Evolutionary conservation across 352 stramenopile genomes (phyloP), one percentile per base, ranked within the genome.

Genomic region (Pythium volutum): DNA sequence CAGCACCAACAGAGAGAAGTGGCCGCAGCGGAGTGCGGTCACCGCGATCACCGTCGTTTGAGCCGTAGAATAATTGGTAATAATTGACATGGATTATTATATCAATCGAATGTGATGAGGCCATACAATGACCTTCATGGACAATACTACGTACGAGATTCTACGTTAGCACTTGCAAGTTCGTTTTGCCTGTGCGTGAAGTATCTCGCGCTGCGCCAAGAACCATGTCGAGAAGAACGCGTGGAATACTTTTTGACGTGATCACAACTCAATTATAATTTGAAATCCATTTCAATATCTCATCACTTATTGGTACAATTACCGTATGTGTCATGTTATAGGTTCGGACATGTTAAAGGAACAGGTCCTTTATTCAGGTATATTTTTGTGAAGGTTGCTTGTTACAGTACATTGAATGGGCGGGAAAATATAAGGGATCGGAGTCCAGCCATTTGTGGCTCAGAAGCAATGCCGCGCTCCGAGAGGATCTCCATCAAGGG

Each of bases 241-340:
- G n/a, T n/a, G n/a, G n/a, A n/a, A n/a, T n/a, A n/a, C n/a, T n/a
- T n/a, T n/a, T n/a, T n/a, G n/a, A n/a, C n/a, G n/a, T n/a, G n/a
- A n/a, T n/a, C n/a, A n/a, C n/a, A n/a, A n/a, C n/a, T n/a, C n/a
- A n/a, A n/a, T n/a, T n/a, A n/a, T n/a, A n/a, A n/a, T n/a, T n/a
- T n/a, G n/a, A n/a, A n/a, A n/a, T n/a, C n/a, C n/a, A n/a, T n/a
- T n/a, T n/a, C n/a, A n/a, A n/a, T n/a, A n/a, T n/a, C n/a, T n/a
- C n/a, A n/a, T n/a, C n/a, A n/a, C n/a, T n/a, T n/a, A n/a, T n/a
- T n/a, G n/a, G n/a, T n/a, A n/a, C n/a, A n/a, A n/a, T n/a, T 52
- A 52, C 46, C 26, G 46, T 38, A 52, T 7, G 33, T 54, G 27
- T 54, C 47, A 42, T 54, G 47, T 42, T 8, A 54, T 42, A 54